These are phyloP conservation scores for Kluyveromyces starmeri DNA, from an alignment of 805 yeast species.

Conservation along the genomic window DNA sequence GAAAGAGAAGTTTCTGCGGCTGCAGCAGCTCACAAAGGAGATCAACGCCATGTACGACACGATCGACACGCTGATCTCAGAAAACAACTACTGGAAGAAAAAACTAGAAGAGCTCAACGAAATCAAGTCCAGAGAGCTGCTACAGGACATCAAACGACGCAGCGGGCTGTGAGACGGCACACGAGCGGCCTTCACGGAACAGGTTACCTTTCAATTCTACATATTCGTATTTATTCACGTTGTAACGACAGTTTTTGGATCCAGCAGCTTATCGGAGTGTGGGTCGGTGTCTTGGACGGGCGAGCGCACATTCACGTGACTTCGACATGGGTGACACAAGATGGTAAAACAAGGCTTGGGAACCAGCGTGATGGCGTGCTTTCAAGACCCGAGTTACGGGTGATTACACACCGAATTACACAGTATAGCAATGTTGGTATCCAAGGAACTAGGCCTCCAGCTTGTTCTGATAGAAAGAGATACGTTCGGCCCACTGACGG, in stretches of 20 bases:
- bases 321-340: too few species aligned
- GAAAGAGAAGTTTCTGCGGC: constrained; percentile 15
- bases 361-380: too few species aligned
- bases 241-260: too few species aligned
- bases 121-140: constrained; percentile 18
- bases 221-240: too few species aligned
- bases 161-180: constrained; percentile 6
- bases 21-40: constrained; percentile 14
- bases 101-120: constrained; percentile 22
- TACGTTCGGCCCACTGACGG: constrained; percentile 27
- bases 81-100: constrained; percentile 25
- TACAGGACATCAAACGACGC: constrained; percentile 20
- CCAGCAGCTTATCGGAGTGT: too few species aligned
- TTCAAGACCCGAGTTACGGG: too few species aligned
- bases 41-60: constrained; percentile 16
- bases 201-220: too few species aligned
- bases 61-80: constrained; percentile 18
- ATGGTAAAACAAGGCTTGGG: too few species aligned
- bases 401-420: too few species aligned
- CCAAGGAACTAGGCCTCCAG: constrained; percentile 16
- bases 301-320: too few species aligned
- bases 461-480: constrained; percentile 19
- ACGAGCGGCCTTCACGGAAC: background rate
- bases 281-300: too few species aligned
- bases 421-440: too few species aligned